Conservation (phyloP, 352 stramenopile species). For the Pythium coloratum region DNA sequence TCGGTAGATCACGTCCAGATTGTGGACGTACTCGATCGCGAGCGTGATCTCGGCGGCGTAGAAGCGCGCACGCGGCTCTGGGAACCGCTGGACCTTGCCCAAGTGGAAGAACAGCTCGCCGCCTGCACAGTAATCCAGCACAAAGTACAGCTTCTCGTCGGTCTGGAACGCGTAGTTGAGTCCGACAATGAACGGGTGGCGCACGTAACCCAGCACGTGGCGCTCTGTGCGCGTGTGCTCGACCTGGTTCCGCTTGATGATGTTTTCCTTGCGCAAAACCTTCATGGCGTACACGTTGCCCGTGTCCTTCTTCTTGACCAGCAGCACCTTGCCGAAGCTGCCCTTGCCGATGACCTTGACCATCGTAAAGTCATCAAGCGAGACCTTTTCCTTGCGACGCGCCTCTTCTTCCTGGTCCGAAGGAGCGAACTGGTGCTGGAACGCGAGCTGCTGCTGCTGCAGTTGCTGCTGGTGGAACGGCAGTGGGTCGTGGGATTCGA, state of each 20-base stretch:
- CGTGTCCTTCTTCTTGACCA: constrained; percentile 93
- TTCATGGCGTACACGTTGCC: constrained; percentile 98
- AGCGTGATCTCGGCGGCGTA: constrained; percentile 97
- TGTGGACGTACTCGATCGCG: constrained; percentile 95
- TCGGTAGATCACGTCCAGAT: constrained; percentile 95
- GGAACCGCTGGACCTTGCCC: constrained; percentile 93
- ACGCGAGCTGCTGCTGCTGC: constrained; percentile 43
- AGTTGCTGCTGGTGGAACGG: constrained; percentile 46
- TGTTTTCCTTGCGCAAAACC: constrained; percentile 98
- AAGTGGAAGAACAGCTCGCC: constrained; percentile 96
- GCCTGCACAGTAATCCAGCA: constrained; percentile 98
- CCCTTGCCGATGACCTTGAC: constrained; percentile 97
- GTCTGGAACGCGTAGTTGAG: constrained; percentile 97
- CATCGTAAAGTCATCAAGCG: constrained; percentile 94
- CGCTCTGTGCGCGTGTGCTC: constrained; percentile 99
- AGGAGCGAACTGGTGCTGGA: constrained; percentile 42
- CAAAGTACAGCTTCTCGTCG: constrained; percentile 97
- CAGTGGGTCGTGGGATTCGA: constrained; percentile 40
- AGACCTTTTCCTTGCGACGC: constrained; percentile 75
- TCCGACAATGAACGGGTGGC: constrained; percentile 97
- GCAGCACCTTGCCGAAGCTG: constrained; percentile 95
- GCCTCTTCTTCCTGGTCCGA: constrained; percentile 37
- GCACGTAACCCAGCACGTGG: constrained; percentile 96
- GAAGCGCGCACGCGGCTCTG: constrained; percentile 92
- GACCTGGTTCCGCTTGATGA: constrained; percentile 98